Evolutionary conservation across 1,284 basidiomycete genomes (phyloP), one percentile per base, ranked within the genome.

Genomic region (Hypsizygus ulmarius): DNA sequence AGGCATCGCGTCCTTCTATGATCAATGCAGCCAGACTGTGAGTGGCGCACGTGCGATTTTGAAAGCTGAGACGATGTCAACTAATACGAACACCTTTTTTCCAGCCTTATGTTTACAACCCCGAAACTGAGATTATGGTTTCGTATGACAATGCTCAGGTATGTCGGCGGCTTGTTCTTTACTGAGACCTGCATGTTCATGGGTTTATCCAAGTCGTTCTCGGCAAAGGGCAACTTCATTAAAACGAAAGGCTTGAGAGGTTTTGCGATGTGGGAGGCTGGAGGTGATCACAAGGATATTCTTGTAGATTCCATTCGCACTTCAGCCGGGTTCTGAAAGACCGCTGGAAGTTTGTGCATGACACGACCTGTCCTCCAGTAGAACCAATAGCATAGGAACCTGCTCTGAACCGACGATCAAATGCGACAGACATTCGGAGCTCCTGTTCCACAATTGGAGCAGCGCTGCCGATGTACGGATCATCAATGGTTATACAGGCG

Each of bases 11-110:
- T 77, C 75, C 57, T 51, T 68, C 18, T 87, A 70, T 53, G 84
- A 88, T 55, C 59, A 67, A 7, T 88, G 86, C 69, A 82, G 77
- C 49, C 78, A 87, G 63, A 88, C 86, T 39, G 86, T 87, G 50
- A 54, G 82, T 61, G 3, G 4, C 21, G 7, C 21, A 25, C 21
- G 7, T 25, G 21, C 21, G 7, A 7, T 12, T 8, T 18, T 6
- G 2, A 12, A 18, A 4, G 6, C 33, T 14, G 35, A 14, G 3
- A 6, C 16, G 5, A 39, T 10, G 15, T 12, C 7, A 18, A 11
- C 29, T 25, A 33, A 39, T 40, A 25, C 7, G 7, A 7, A 4
- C 21, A 51, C 48, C 36, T 27, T 35, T 18, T 44, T 60, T 47
- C 47, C 57, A 87, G 84, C 77, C 85, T 0, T 88, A 78, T 56